Evolutionary conservation across 2,329 filamentous ascomycete genomes (phyloP).

Genomic region (Aspergillus sp.): DNA sequence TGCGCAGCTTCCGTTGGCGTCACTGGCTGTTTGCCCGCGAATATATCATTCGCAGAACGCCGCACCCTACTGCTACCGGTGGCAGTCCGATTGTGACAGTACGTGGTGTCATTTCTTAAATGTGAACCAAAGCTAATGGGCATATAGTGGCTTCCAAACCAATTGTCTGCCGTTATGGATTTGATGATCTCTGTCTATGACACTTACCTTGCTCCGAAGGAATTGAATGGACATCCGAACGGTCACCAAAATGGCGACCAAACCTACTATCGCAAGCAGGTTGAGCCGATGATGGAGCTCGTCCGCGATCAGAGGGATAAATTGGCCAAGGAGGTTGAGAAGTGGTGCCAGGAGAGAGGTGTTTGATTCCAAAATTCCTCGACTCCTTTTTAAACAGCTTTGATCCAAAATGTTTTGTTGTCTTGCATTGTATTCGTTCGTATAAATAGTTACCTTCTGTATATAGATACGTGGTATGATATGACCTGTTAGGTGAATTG

Average conservation of each 20-base stretch:
- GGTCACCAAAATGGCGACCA: slow-evolving; percentile 18
- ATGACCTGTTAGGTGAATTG: too few species aligned
- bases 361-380: slow-evolving; percentile 16
- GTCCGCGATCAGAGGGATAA: slow-evolving; percentile 30
- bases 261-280: slow-evolving; percentile 27
- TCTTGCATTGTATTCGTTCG: too few species aligned
- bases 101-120: slow-evolving; percentile 8
- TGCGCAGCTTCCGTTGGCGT: slow-evolving; percentile 46
- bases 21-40: slow-evolving; percentile 47
- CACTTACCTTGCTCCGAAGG: slow-evolving; percentile 30
- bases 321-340: slow-evolving; percentile 37
- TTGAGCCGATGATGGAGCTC: slow-evolving; percentile 34
- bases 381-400: too few species aligned
- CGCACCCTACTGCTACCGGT: slow-evolving; percentile 44
- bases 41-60: slow-evolving; percentile 44
- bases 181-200: slow-evolving; percentile 44
- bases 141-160: slow-evolving; percentile 43
- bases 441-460: too few species aligned
- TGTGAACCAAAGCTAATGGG: background rate
- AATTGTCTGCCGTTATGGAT: slow-evolving; percentile 46
- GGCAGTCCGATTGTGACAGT: slow-evolving; percentile 46
- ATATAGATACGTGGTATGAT: too few species aligned
- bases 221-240: slow-evolving; percentile 16
- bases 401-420: too few species aligned
- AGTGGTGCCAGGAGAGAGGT: slow-evolving; percentile 43